Percentiles rank a stretch among this genome's conserved stretches.
Evolutionary conservation across 345 rosid genomes (phyloP).

Genomic region (Citrus australasica): DNA sequence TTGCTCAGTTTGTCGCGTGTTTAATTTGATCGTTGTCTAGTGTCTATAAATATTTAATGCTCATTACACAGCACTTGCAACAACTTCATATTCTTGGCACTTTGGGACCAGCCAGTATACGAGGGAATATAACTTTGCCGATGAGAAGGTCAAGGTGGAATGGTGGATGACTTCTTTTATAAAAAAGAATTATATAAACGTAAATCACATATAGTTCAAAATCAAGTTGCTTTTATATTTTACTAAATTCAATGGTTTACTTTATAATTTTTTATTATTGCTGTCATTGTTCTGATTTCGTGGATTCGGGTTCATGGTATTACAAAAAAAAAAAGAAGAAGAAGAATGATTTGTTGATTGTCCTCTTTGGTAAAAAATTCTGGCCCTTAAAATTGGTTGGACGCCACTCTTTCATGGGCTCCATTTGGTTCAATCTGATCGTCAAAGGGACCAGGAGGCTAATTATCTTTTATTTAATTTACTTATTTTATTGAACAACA

Average conservation of each 20-base stretch:
- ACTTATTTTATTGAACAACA: background rate
- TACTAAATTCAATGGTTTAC: constrained; percentile 5
- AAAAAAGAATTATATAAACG: background rate
- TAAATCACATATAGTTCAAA: background rate
- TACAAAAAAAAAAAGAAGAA: background rate
- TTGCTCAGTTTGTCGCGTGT: constrained; percentile 2
- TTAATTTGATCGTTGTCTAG: background rate
- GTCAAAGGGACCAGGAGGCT: background rate
- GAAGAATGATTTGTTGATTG: background rate
- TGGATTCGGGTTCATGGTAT: background rate
- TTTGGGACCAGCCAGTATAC: constrained; percentile 14
- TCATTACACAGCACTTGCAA: background rate
- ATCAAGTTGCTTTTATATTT: background rate
- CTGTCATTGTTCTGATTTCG: constrained; percentile 5
- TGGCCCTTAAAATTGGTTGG: constrained; percentile 17
- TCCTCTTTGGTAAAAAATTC: background rate
- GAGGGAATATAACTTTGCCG: constrained; percentile 7
- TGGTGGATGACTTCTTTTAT: background rate
- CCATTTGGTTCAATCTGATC: constrained; percentile 13
- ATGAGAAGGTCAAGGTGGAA: background rate
- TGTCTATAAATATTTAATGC: background rate
- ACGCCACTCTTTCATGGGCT: constrained; percentile 23
- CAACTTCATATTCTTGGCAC: background rate
- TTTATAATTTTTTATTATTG: background rate
- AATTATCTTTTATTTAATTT: background rate